phyloP scores from a whole-genome alignment of 2,329 filamentous ascomycete genomes.

The Reticulascus tulasneorum region DNA sequence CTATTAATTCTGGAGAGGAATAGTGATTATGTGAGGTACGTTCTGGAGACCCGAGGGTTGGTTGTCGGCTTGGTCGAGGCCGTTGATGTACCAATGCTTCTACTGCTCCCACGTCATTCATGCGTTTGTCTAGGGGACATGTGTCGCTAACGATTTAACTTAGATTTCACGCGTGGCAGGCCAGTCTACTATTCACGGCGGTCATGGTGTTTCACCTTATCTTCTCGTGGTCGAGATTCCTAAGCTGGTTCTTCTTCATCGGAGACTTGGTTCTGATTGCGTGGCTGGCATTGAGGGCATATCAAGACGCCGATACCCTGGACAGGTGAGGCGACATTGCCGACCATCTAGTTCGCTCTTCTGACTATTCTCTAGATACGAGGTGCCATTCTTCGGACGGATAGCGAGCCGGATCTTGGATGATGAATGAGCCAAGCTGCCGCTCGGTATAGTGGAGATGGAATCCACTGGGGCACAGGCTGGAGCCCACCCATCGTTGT shows the following conservation, averaged over 20 bases:
- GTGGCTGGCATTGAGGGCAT: slow-evolving; percentile 74
- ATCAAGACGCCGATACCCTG: slow-evolving; percentile 71
- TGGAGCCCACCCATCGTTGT: too few relatives aligned
- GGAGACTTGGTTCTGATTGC: slow-evolving; percentile 72
- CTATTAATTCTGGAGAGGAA: slow-evolving; percentile 85
- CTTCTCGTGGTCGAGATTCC: slow-evolving; percentile 76
- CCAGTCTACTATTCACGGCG: slow-evolving; percentile 73
- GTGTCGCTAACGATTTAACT: too few relatives aligned
- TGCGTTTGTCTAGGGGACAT: not conserved
- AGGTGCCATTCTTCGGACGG: slow-evolving; percentile 81
- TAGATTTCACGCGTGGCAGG: slow-evolving; percentile 98
- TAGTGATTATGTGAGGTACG: slow-evolving; percentile 91
- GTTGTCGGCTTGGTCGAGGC: too few relatives aligned
- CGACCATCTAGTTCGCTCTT: too few relatives aligned
- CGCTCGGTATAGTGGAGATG: too few relatives aligned
- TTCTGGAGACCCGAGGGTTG: too few relatives aligned
- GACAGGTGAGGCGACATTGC: slow-evolving; percentile 45
- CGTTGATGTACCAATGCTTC: not conserved
- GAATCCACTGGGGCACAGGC: too few relatives aligned
- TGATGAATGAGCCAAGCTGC: slow-evolving; percentile 72
- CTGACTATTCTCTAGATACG: slow-evolving; percentile 54
- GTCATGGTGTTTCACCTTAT: slow-evolving; percentile 76
- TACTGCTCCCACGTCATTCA: slow-evolving; percentile 1
- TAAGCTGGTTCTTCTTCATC: slow-evolving; percentile 80
- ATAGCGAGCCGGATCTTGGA: slow-evolving; percentile 88